Evolutionary conservation across 176 grass and related monocot genomes (phyloP), one percentile per base, ranked within the genome.

Genomic region (Eragrostis nindensis): DNA sequence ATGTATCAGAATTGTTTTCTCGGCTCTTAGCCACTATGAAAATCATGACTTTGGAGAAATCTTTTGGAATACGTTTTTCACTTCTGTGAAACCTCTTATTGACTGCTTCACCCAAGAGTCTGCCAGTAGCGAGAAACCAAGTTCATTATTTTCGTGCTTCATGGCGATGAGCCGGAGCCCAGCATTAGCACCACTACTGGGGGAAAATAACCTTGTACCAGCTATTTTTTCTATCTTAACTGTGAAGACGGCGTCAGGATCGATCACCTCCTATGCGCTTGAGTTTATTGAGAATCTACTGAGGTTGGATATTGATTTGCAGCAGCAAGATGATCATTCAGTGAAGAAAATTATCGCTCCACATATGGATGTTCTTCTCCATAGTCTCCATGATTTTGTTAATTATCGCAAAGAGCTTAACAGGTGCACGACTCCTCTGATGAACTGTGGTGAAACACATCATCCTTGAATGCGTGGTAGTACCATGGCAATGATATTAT

Each of bases 271-370:
- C 68, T 88, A 82, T 90, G 86, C 86, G 15, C 87, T 98, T 77
- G 80, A 87, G 32, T 92, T 98, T 76, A 85, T 94, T 54, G 95
- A 98, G 78, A 98, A 98, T 93, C 84, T 98, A 43, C 83, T 98
- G 81, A 91, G 74, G 71, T 61, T 98, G 75, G 90, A 98, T 87
- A 89, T 48, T 76, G 88, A 92, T 85, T 88, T 89, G 70, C 85
- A 89, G 77, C 81, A 77, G 57, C 84, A 80, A 81, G 83, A 88
- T 75, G 83, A 85, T 86, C 44, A 87, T 74, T 83, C 80, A 26
- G 69, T 85, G 60, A 91, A 89, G 74, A 85, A 82, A 64, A 75
- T 98, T 91, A 71, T 98, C 74, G 68, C 82, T 41, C 86, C 82
- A 84, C 88, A 98, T 89, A 74, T 94, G 83, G 95, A 93, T 82